Conservation (phyloP, 257 asterid species). For the Scutellaria baicalensis region DNA sequence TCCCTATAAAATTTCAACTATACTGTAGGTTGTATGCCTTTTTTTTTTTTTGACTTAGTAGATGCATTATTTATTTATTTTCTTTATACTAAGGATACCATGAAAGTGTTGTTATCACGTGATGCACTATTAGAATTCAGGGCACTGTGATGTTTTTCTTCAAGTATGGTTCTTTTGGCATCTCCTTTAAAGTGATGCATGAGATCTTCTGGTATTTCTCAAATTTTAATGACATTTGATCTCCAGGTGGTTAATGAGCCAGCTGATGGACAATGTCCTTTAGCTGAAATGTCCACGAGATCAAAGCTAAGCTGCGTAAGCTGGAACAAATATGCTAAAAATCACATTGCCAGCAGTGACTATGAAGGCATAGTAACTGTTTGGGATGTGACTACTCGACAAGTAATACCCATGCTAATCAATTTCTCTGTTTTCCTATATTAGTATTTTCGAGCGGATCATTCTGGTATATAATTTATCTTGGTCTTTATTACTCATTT, state of each 20-base stretch:
- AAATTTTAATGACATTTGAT: slow-evolving; percentile 12
- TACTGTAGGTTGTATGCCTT: not conserved
- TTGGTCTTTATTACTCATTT: not conserved
- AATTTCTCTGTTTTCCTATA: not conserved
- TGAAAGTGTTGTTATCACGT: not conserved
- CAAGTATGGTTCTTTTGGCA: not conserved
- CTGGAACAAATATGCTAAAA: slow-evolving; percentile 75
- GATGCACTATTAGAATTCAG: not conserved
- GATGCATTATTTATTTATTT: not conserved
- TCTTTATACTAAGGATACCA: not conserved
- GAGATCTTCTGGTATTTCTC: not conserved
- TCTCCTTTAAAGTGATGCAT: not conserved
- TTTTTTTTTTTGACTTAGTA: not conserved
- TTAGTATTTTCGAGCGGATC: not conserved
- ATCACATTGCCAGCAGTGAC: slow-evolving; percentile 83
- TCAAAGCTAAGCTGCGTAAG: slow-evolving; percentile 88
- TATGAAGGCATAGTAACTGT: slow-evolving; percentile 89
- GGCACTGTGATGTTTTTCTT: not conserved
- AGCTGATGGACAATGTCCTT: slow-evolving; percentile 59
- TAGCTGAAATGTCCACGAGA: slow-evolving; percentile 76
- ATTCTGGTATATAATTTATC: slow-evolving; percentile 4
- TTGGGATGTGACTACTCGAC: slow-evolving; percentile 88
- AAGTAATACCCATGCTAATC: slow-evolving; percentile 37
- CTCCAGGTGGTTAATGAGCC: slow-evolving; percentile 76
- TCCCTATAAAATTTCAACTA: not conserved